Evolutionary conservation across 139 green algal genomes (phyloP).

Genomic region (Astrephomene gubernaculifera): DNA sequence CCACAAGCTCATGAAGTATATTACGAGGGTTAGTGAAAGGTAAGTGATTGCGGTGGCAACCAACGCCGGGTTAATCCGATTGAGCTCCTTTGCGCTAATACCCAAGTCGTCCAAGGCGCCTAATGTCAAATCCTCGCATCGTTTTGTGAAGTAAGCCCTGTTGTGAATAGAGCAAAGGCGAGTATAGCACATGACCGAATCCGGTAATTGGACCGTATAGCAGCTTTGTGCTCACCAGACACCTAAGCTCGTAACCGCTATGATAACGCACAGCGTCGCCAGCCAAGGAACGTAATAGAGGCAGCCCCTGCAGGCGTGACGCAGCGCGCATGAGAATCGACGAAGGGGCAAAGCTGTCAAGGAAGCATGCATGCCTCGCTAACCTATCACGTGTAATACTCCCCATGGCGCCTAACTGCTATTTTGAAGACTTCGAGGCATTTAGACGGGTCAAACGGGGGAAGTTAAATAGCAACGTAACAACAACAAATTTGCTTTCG

Average conservation of each 20-base stretch:
- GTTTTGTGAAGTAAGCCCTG: conserved; percentile 34
- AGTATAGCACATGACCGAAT: no score
- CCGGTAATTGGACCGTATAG: neutral
- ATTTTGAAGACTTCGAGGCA: neutral
- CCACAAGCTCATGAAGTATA: conserved; percentile 39
- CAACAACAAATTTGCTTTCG: neutral
- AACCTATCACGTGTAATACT: conserved; percentile 27
- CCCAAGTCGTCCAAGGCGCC: neutral
- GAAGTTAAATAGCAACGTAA: neutral
- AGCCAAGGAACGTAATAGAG: conserved; percentile 58
- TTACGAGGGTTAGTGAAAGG: neutral
- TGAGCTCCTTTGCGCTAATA: neutral
- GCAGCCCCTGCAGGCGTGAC: conserved; percentile 46
- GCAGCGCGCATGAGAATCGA: neutral
- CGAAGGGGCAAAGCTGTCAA: neutral
- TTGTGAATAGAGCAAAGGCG: neutral
- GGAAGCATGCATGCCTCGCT: neutral
- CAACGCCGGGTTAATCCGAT: neutral
- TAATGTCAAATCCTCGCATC: neutral
- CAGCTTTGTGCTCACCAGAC: conserved; percentile 33
- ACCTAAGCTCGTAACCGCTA: conserved; percentile 19
- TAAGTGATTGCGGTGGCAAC: conserved; percentile 11
- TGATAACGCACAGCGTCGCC: neutral
- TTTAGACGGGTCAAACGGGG: neutral
- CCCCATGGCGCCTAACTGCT: neutral